Evolutionary conservation across 2,329 filamentous ascomycete species (phyloP).

Genomic region (Venturia aucupariae): DNA sequence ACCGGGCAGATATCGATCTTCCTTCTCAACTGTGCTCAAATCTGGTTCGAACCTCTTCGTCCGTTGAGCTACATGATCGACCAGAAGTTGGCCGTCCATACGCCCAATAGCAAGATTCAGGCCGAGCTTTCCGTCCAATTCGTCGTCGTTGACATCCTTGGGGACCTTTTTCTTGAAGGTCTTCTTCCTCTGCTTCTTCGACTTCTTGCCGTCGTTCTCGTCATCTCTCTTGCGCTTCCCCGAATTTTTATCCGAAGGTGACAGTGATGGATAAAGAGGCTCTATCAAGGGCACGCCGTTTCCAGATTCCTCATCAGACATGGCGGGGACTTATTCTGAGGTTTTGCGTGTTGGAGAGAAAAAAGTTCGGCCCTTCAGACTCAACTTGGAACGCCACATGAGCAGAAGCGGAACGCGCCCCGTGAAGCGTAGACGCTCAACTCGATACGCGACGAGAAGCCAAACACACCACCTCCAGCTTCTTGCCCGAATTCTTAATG

Average conservation of each 20-base stretch:
- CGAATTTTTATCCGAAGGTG: constrained; percentile 28
- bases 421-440: too few relatives aligned
- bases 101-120: constrained; percentile 71
- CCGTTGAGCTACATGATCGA: constrained; percentile 76
- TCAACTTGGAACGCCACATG: background rate
- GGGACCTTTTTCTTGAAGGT: constrained; percentile 49
- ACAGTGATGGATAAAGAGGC: constrained; percentile 24
- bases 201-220: constrained; percentile 17
- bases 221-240: constrained; percentile 31
- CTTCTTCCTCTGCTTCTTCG: constrained; percentile 34
- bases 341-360: constrained; percentile 15
- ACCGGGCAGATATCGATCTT: constrained; percentile 75
- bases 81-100: constrained; percentile 75
- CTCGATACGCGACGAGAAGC: background rate
- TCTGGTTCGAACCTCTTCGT: constrained; percentile 70
- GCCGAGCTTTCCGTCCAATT: constrained; percentile 38
- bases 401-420: background rate
- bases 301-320: constrained; percentile 37
- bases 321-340: constrained; percentile 20
- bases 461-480: background rate
- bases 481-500: background rate
- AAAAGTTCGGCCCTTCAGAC: background rate
- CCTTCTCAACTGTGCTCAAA: constrained; percentile 72
- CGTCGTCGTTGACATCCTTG: constrained; percentile 55
- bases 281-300: constrained; percentile 36